Conservation (phyloP, 139 green algal species). For the Chloropicon primus region DNA sequence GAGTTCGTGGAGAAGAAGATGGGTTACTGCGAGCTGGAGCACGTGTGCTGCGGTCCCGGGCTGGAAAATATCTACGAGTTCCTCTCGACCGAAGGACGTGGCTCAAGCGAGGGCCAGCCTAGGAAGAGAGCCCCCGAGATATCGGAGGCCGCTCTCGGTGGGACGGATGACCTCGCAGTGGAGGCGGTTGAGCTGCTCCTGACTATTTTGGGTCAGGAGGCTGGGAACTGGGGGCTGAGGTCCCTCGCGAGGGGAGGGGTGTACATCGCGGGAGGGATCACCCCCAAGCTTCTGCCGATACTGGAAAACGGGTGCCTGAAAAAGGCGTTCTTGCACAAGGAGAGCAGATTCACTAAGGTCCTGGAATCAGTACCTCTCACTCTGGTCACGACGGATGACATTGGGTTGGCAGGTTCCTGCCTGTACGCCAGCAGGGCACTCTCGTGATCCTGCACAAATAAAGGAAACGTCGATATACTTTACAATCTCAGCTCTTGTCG, state of each 20-base stretch:
- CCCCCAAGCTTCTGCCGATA: constrained; percentile 40
- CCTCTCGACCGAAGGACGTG: constrained; percentile 21
- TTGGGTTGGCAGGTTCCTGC: constrained; percentile 4
- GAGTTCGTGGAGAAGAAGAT: constrained; percentile 40
- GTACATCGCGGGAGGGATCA: constrained; percentile 81
- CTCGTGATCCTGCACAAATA: too few relatives aligned
- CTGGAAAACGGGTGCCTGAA: constrained; percentile 3
- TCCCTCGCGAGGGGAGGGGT: constrained; percentile 62
- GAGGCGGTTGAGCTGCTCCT: constrained; percentile 84
- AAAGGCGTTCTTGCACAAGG: constrained; percentile 8
- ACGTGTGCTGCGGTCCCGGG: constrained; percentile 69
- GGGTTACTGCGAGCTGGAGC: constrained; percentile 71
- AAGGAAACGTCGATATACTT: too few relatives aligned
- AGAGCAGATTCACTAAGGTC: constrained; percentile 7
- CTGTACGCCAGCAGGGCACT: constrained; percentile 4
- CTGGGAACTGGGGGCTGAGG: constrained; percentile 69
- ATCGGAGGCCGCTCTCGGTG: constrained; percentile 35
- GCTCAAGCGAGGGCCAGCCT: background rate
- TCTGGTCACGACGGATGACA: constrained; percentile 8
- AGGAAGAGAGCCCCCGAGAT: constrained; percentile 22
- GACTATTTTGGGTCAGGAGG: constrained; percentile 70
- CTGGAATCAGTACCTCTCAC: background rate
- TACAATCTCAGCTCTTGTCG: background rate
- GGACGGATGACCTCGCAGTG: constrained; percentile 24
- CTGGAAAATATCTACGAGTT: constrained; percentile 87